Evolutionary conservation across 768 basidiomycete species (phyloP).

Genomic region (Pisolithus albus): DNA sequence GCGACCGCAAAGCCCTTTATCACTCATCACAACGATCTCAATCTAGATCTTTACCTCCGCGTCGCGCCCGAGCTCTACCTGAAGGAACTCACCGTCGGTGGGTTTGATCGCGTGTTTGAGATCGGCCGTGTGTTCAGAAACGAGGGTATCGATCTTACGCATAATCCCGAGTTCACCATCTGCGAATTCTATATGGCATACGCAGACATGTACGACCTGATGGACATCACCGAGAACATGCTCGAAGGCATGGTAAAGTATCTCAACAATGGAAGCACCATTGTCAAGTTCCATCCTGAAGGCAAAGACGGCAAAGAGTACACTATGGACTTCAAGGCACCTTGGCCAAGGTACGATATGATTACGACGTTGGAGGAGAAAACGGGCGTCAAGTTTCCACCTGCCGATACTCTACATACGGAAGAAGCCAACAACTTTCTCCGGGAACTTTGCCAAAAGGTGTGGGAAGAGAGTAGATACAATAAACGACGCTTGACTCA

Average conservation of each 20-base stretch:
- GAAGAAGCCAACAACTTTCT: conserved; percentile 85
- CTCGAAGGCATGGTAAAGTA: conserved; percentile 87
- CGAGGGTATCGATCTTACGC: conserved; percentile 97
- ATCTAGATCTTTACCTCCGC: conserved; percentile 93
- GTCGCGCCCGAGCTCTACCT: conserved; percentile 97
- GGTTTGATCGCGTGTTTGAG: conserved; percentile 96
- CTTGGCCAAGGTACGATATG: conserved; percentile 99
- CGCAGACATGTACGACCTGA: conserved; percentile 97
- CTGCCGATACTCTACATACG: conserved; percentile 84
- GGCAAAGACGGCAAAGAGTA: conserved; percentile 77
- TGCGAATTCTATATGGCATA: conserved; percentile 99
- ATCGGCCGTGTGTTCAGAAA: conserved; percentile 98
- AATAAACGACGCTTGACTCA: neutral
- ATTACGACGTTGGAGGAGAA: conserved; percentile 94
- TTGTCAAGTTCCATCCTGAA: conserved; percentile 84
- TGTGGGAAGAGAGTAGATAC: conserved; percentile 18
- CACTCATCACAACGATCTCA: conserved; percentile 97
- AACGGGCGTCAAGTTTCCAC: conserved; percentile 85
- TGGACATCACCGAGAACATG: conserved; percentile 93
- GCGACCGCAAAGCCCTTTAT: conserved; percentile 98
- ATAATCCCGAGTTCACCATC: conserved; percentile 98
- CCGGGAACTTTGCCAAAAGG: conserved; percentile 78
- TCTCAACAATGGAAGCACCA: conserved; percentile 74
- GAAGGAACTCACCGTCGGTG: conserved; percentile 95
- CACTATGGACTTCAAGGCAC: conserved; percentile 80